Evolutionary conservation across 768 basidiomycete genomes (phyloP).

Genomic region (Phaeolepiota aurea): DNA sequence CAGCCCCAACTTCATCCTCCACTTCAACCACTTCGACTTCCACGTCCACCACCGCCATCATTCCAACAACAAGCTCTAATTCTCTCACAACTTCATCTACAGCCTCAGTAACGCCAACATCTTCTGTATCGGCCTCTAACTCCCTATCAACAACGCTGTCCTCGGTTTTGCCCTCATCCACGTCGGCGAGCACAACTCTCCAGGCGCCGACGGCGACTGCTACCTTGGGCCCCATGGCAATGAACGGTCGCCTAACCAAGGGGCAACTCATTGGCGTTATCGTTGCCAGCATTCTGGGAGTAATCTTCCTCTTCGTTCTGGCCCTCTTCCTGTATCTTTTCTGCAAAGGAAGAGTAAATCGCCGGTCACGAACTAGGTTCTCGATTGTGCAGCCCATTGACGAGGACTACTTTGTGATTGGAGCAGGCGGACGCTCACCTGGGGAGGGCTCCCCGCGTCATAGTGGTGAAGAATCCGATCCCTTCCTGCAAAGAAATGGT

Average conservation of each 20-base stretch:
- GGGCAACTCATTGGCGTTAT: conserved; percentile 48
- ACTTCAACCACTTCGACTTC: conserved; percentile 11
- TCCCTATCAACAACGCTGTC: conserved; percentile 12
- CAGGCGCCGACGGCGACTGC: conserved; percentile 8
- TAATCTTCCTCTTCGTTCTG: conserved; percentile 48
- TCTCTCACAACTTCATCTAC: conserved; percentile 20
- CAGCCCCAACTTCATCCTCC: conserved; percentile 13
- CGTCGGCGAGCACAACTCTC: conserved; percentile 10
- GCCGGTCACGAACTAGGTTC: conserved; percentile 16
- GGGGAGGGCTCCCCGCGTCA: conserved; percentile 65
- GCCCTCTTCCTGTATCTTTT: conserved; percentile 37
- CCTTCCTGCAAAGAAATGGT: conserved; percentile 43
- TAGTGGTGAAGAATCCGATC: conserved; percentile 63
- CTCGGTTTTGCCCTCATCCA: conserved; percentile 9
- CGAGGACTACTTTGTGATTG: conserved; percentile 30
- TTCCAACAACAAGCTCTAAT: conserved; percentile 14
- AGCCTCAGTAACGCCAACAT: conserved; percentile 19
- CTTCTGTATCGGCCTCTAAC: conserved; percentile 11
- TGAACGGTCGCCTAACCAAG: conserved; percentile 18
- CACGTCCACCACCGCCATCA: neutral
- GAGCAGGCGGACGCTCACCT: conserved; percentile 25
- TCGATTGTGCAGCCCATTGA: conserved; percentile 24
- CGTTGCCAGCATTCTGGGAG: conserved; percentile 51
- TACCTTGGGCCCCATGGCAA: conserved; percentile 4
- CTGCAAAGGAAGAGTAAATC: conserved; percentile 38